phyloP scores from a whole-genome alignment of 2,329 filamentous ascomycete species.

The Emericellopsis atlantica region DNA sequence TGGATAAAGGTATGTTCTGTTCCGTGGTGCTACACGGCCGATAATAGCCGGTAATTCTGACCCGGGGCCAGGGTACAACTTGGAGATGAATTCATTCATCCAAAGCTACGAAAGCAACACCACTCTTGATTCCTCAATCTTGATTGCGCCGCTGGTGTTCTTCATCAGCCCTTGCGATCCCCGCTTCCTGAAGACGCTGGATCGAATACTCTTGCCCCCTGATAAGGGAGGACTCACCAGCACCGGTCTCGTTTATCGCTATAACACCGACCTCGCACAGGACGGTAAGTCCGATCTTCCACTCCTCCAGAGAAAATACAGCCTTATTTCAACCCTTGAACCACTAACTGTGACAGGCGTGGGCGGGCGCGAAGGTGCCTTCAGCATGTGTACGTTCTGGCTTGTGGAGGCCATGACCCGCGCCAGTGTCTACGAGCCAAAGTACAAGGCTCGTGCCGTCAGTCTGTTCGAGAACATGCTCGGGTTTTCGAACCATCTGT shows the following conservation, averaged over 20 bases:
- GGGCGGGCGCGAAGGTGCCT: constrained; percentile 62
- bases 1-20: constrained; percentile 45
- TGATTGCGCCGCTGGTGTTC: constrained; percentile 69
- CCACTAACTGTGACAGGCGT: constrained; percentile 37
- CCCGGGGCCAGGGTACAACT: constrained; percentile 46
- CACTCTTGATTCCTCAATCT: constrained; percentile 59
- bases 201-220: constrained; percentile 57
- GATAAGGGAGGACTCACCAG: constrained; percentile 67
- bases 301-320: not conserved
- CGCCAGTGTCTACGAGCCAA: constrained; percentile 51
- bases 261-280: constrained; percentile 55
- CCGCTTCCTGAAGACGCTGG: constrained; percentile 59
- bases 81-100: constrained; percentile 54
- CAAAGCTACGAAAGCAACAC: constrained; percentile 65
- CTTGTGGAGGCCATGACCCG: constrained; percentile 66
- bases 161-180: constrained; percentile 70
- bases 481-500: constrained; percentile 62
- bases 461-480: constrained; percentile 70
- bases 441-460: constrained; percentile 48
- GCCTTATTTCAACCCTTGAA: not conserved
- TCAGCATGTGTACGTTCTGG: constrained; percentile 78
- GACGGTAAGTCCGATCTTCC: constrained; percentile 39
- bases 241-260: constrained; percentile 64
- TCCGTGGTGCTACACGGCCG: not conserved
- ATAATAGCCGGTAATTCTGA: not conserved